A percentile compares a stretch with the other conserved stretches of the same genome.
Conservation (phyloP, 1,139 yeast species). For the Saccharomyces pastorianus region DNA sequence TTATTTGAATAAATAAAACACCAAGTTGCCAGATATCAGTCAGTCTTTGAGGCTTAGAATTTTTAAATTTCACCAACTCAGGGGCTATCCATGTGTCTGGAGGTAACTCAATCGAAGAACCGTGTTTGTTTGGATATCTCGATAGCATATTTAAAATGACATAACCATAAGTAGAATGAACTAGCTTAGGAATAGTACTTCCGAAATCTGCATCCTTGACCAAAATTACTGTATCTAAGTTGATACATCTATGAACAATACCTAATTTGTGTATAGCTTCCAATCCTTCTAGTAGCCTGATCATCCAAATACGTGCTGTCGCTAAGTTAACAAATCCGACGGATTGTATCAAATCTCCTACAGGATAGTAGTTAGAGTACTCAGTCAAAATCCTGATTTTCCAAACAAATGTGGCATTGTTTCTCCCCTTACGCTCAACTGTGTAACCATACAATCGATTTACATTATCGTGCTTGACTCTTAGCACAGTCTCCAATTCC, state of each 20-base stretch:
- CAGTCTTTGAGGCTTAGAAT: slow-evolving; percentile 52
- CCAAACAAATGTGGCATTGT: slow-evolving; percentile 41
- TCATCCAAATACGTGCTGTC: slow-evolving; percentile 80
- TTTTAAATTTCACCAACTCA: slow-evolving; percentile 44
- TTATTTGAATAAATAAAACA: slow-evolving; percentile 62
- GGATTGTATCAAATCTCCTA: slow-evolving; percentile 62
- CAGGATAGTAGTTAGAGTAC: slow-evolving; percentile 47
- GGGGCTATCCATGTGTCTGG: slow-evolving; percentile 67
- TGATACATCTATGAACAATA: slow-evolving; percentile 59
- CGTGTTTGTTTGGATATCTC: slow-evolving; percentile 39
- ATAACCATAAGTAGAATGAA: slow-evolving; percentile 66
- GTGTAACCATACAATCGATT: slow-evolving; percentile 62
- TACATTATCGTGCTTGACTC: slow-evolving; percentile 57
- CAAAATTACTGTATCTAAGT: slow-evolving; percentile 52
- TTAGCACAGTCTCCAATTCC: slow-evolving; percentile 56
- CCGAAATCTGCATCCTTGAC: slow-evolving; percentile 44
- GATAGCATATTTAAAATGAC: slow-evolving; percentile 51
- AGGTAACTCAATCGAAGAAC: slow-evolving; percentile 18
- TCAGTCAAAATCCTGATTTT: slow-evolving; percentile 61
- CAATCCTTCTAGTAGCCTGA: slow-evolving; percentile 75
- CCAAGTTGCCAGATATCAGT: slow-evolving; percentile 94
- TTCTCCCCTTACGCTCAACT: slow-evolving; percentile 43
- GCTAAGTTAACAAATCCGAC: slow-evolving; percentile 61
- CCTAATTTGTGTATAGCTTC: slow-evolving; percentile 81
- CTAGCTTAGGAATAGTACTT: slow-evolving; percentile 51